A percentile compares a stretch with the other conserved stretches of the same genome.
Evolutionary conservation across 345 rosid genomes (phyloP).

Genomic region (Reutealis trisperma): DNA sequence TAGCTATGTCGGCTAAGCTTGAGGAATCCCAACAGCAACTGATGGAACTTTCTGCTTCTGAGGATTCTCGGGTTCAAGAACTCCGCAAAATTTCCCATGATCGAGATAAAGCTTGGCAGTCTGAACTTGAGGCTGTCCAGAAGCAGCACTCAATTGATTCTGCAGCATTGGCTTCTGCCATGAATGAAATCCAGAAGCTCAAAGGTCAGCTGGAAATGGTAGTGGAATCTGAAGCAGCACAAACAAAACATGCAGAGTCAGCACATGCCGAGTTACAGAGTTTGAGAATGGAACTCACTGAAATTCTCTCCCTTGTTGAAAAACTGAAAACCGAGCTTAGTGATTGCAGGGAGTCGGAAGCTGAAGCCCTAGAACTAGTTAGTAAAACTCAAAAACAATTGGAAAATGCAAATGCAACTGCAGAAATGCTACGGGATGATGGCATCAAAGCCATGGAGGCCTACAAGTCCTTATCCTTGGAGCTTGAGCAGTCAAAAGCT

Average conservation of each 20-base stretch:
- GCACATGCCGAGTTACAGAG: conserved; percentile 58
- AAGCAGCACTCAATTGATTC: conserved; percentile 83
- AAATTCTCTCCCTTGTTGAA: conserved; percentile 69
- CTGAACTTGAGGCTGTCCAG: conserved; percentile 95
- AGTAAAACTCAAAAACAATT: conserved; percentile 58
- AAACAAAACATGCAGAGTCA: conserved; percentile 57
- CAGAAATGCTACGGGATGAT: conserved; percentile 61
- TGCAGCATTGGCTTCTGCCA: conserved; percentile 69
- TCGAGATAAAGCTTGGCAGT: conserved; percentile 90
- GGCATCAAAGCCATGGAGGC: conserved; percentile 62
- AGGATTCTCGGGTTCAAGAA: conserved; percentile 76
- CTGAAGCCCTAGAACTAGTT: conserved; percentile 61
- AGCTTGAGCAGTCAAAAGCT: conserved; percentile 71
- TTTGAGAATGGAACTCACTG: conserved; percentile 68
- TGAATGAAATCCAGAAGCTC: conserved; percentile 90
- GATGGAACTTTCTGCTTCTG: conserved; percentile 71
- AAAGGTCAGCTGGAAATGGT: conserved; percentile 68
- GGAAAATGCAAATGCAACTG: conserved; percentile 61
- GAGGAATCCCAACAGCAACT: conserved; percentile 70
- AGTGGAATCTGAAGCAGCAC: conserved; percentile 65
- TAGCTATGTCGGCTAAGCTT: conserved; percentile 54
- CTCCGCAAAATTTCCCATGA: conserved; percentile 83
- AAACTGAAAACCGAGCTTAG: conserved; percentile 56
- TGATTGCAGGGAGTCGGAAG: conserved; percentile 75
- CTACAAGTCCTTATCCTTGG: conserved; percentile 49